A percentile compares a stretch with the other conserved stretches of the same genome.
Conservation (phyloP, 164 flowering plant species). For the Santalum album region DNA sequence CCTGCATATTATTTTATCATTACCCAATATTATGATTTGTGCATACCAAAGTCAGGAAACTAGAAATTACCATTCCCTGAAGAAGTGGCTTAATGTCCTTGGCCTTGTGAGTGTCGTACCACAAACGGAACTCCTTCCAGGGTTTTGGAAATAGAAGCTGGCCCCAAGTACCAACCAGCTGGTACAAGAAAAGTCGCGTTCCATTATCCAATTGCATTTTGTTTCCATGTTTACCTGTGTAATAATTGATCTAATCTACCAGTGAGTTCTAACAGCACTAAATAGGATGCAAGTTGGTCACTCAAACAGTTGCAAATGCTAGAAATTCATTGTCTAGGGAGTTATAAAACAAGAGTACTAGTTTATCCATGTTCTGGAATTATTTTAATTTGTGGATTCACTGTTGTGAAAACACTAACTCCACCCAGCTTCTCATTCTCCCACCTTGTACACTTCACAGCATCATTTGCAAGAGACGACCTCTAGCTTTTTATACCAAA, state of each 20-base stretch:
- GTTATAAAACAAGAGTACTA: too few relatives aligned
- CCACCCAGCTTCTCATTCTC: too few relatives aligned
- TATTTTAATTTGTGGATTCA: too few relatives aligned
- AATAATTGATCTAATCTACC: slow-evolving; percentile 4
- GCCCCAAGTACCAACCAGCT: slow-evolving; percentile 98
- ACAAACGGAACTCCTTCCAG: slow-evolving; percentile 96
- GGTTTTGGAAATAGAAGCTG: slow-evolving; percentile 96
- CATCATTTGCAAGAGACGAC: too few relatives aligned
- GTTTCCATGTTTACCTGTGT: slow-evolving; percentile 89
- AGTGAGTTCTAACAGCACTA: background rate
- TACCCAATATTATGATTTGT: background rate
- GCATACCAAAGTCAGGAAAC: background rate
- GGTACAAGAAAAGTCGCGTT: slow-evolving; percentile 72
- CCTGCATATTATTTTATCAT: slow-evolving; percentile 32
- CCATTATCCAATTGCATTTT: slow-evolving; percentile 56
- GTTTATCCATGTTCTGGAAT: too few relatives aligned
- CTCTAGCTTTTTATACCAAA: too few relatives aligned
- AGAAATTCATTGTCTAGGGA: too few relatives aligned
- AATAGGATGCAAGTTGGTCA: background rate
- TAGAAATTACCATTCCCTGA: slow-evolving; percentile 72
- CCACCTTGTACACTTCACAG: too few relatives aligned
- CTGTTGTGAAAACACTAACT: too few relatives aligned
- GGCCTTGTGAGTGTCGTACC: slow-evolving; percentile 85
- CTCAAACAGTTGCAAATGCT: too few relatives aligned
- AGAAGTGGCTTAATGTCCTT: slow-evolving; percentile 72